A percentile compares a stretch with the other conserved stretches of the same genome.
phyloP scores from a whole-genome alignment of 192 early-diverging fungal genomes.

The Diversispora eburnea region DNA sequence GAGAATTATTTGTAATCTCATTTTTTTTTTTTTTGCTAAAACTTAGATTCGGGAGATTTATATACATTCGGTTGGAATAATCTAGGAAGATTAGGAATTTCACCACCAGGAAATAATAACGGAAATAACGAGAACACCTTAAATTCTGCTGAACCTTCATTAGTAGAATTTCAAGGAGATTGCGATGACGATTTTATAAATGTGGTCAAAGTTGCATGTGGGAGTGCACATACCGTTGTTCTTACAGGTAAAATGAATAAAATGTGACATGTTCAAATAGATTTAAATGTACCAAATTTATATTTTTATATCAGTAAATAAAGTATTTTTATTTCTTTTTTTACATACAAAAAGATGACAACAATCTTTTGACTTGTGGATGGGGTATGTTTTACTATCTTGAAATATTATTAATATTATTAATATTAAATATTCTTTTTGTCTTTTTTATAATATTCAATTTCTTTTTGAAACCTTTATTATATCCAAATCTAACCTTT shows the following conservation, averaged over 20 bases:
- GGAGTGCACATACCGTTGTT: slow-evolving; percentile 33
- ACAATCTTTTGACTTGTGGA: slow-evolving; percentile 7
- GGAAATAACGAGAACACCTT: not conserved
- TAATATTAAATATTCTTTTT: no score
- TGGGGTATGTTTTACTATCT: slow-evolving; percentile 4
- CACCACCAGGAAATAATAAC: not conserved
- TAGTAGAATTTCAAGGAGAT: slow-evolving; percentile 32
- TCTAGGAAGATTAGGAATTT: slow-evolving; percentile 35
- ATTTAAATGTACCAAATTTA: no score
- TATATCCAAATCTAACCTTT: not conserved
- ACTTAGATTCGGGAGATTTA: slow-evolving; percentile 35
- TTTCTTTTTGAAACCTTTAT: no score
- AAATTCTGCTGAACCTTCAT: slow-evolving; percentile 34
- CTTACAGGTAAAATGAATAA: slow-evolving; percentile 38
- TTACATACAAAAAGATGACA: slow-evolving; percentile 6
- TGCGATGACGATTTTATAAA: slow-evolving; percentile 12
- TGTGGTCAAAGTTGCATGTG: slow-evolving; percentile 35
- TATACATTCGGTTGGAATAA: slow-evolving; percentile 44
- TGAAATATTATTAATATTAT: no score
- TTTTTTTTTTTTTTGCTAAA: not conserved
- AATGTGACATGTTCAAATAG: not conserved
- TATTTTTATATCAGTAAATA: no score
- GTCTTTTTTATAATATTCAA: no score
- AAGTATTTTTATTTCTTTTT: not conserved
- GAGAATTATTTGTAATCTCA: no score